Evolutionary conservation across 1,284 basidiomycete genomes (phyloP), one percentile per base, ranked within the genome.

Genomic region (Irpex lacteus): DNA sequence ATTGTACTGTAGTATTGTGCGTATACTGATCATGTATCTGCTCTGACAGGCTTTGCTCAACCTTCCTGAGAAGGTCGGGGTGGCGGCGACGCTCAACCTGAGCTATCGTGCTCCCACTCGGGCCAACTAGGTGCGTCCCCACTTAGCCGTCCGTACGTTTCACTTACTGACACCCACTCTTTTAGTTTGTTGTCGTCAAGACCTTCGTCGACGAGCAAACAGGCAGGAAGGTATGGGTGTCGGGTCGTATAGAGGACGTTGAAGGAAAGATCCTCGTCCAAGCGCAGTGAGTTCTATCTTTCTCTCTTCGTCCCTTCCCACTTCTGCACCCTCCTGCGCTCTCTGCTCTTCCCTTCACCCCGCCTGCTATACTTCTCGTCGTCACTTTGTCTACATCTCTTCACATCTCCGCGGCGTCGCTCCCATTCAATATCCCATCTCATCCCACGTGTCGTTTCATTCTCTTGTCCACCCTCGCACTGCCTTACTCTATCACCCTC

Each of bases 21-120:
- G 21, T 26, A 3, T 26, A 26, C 21, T 26, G 21, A 26, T 3
- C 2, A 26, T 26, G 21, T 21, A 61, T 55, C n/a, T n/a, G n/a
- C n/a, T n/a, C n/a, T n/a, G n/a, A n/a, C n/a, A 94, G 93, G 93
- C 95, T 2, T 85, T 96, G 59, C 81, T 85, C 63, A 94, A 94
- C 72, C 77, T 98, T 0, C 95, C 95, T 0, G 90, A 92, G 37
- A 90, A 92, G 73, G 89, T 98, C 57, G 96, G 94, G n/a, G 95
- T 98, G 9, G 98, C 96, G 0, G 96, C 95, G 1, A 90, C 85
- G 60, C 78, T 96, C 56, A 82, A 82, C 15, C 76, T 96, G 62
- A 87, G 87, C 70, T 96, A 94, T 76, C 85, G 83, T 61, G 89
- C 92, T 0, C 94, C 94, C 0, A 93, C 92, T 1, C 85, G 83